Base-by-base conservation (phyloP, 495 filamentous ascomycete genomes). In the Penicillium mononematosum region DNA sequence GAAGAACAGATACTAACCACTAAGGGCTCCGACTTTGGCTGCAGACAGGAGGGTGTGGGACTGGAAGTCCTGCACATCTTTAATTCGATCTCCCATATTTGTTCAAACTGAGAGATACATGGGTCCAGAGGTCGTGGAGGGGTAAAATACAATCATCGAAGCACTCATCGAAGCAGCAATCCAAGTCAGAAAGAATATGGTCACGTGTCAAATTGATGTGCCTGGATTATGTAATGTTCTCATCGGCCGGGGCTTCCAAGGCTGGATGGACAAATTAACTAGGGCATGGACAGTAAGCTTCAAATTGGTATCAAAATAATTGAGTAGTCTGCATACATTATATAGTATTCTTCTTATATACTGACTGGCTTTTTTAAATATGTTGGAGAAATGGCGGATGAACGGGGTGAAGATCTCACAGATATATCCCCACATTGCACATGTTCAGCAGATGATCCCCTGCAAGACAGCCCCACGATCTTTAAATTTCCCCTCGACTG, bases 21-120 rank as follows among this genome's bases (percentile, higher is more conserved):
- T 78, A 54, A 81, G 50, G 38, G 74, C 80, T 51, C 81, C 81
- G 48, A 78, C 75, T 65, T 81, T 82, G 47, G 79, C 61, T 31
- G 78, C 69, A 49, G 79, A 65, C 41, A 70, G 51, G 27, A 81
- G 55, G 11, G 73, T 53, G 17, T 66, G 61, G 25, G 54, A 45
- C 27, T 66, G 53, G 4, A 59, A 49, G 20, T 34, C 49, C n/a
- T 39, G 36, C 22, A 31, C 50, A 58, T 65, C 32, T 36, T 65
- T 55, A 43, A 58, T 57, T 49, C 53, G 31, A 24, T 58, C 63
- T 49, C 63, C 70, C 75, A 78, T 78, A 1, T 61, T 74, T 46
- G 25, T 64, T 55, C 43, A 45, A 51, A 42, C 39, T 19, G 41
- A 57, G 31, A 46, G 47, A 45, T 55, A 29, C 55, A 44, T 56